Percentiles rank a stretch among this genome's conserved stretches.
These are phyloP conservation scores for Corniculantispora saksenae DNA, from an alignment of 2,329 filamentous ascomycete genomes.

Conservation along the genomic window DNA sequence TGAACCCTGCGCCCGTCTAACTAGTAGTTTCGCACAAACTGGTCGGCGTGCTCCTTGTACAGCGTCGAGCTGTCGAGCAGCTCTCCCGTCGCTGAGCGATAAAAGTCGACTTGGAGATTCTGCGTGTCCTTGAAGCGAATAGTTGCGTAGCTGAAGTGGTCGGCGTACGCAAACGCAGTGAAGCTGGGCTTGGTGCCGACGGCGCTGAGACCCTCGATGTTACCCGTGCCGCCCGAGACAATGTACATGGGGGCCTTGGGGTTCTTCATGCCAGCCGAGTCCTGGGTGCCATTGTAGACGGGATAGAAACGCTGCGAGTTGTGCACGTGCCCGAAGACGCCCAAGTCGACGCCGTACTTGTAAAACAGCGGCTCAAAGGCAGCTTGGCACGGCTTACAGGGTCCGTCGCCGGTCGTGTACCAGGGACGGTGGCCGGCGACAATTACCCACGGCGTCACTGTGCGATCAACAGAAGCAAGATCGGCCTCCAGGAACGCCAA, in stretches of 20 bases:
- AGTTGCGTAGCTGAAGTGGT: slow-evolving; percentile 54
- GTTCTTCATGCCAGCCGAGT: slow-evolving; percentile 40
- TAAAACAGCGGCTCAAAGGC: slow-evolving; percentile 58
- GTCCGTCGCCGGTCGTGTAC: slow-evolving; percentile 44
- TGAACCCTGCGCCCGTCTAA: background rate
- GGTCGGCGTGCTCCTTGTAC: slow-evolving; percentile 48
- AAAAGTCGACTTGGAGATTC: slow-evolving; percentile 52
- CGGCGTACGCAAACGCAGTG: slow-evolving; percentile 26
- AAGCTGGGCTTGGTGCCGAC: slow-evolving; percentile 36
- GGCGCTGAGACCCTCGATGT: slow-evolving; percentile 44
- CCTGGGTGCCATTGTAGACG: slow-evolving; percentile 36
- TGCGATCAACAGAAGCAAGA: slow-evolving; percentile 56
- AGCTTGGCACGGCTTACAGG: slow-evolving; percentile 49
- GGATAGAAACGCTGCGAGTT: slow-evolving; percentile 56
- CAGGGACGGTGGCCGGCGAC: slow-evolving; percentile 45
- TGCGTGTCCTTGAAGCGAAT: slow-evolving; percentile 48
- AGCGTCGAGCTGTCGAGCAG: slow-evolving; percentile 49
- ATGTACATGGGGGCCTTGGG: slow-evolving; percentile 32
- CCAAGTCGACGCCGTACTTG: slow-evolving; percentile 58
- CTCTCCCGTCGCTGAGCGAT: slow-evolving; percentile 48
- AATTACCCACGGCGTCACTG: slow-evolving; percentile 49
- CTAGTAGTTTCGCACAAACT: slow-evolving; percentile 34
- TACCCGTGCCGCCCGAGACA: slow-evolving; percentile 58
- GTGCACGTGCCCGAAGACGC: slow-evolving; percentile 59
- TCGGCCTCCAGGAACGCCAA: slow-evolving; percentile 56